Conservation (phyloP, 1,284 basidiomycete species). For the Ganoderma leucocontextum region DNA sequence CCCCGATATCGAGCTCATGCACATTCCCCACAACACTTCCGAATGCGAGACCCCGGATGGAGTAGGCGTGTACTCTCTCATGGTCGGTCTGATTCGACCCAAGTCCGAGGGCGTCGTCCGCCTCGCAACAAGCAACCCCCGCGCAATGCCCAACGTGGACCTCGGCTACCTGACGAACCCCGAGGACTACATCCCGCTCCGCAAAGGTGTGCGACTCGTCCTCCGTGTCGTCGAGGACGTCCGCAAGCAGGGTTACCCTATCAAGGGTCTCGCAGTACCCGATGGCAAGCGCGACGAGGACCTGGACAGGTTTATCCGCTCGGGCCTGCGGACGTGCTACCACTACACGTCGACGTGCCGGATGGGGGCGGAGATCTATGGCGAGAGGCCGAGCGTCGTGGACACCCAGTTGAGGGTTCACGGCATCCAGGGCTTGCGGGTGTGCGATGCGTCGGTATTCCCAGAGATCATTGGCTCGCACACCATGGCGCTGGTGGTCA, state of each 20-base stretch:
- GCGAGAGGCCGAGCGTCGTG: slow-evolving; percentile 50
- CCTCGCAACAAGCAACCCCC: slow-evolving; percentile 43
- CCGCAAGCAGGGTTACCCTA: slow-evolving; percentile 41
- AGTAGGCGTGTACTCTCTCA: slow-evolving; percentile 33
- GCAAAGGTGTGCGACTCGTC: slow-evolving; percentile 38
- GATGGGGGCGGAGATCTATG: slow-evolving; percentile 46
- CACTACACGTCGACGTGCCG: slow-evolving; percentile 49
- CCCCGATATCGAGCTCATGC: slow-evolving; percentile 49
- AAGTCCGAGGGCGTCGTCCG: slow-evolving; percentile 44
- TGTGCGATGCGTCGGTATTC: slow-evolving; percentile 52
- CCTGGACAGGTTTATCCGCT: slow-evolving; percentile 36
- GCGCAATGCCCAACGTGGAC: slow-evolving; percentile 41
- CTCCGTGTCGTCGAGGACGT: slow-evolving; percentile 41
- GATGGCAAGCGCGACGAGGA: slow-evolving; percentile 30
- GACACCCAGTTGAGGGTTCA: slow-evolving; percentile 59
- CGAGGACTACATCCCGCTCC: slow-evolving; percentile 37
- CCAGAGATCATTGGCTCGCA: slow-evolving; percentile 47
- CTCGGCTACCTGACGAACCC: slow-evolving; percentile 40
- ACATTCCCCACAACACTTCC: slow-evolving; percentile 34
- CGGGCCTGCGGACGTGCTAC: slow-evolving; percentile 35
- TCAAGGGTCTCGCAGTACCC: slow-evolving; percentile 42
- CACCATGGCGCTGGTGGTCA: slow-evolving; percentile 46
- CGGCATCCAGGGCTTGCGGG: slow-evolving; percentile 50
- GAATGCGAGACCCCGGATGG: too few species aligned
- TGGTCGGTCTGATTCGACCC: too few species aligned